Conservation (phyloP, 768 basidiomycete genomes). For the Mycena floridula region DNA sequence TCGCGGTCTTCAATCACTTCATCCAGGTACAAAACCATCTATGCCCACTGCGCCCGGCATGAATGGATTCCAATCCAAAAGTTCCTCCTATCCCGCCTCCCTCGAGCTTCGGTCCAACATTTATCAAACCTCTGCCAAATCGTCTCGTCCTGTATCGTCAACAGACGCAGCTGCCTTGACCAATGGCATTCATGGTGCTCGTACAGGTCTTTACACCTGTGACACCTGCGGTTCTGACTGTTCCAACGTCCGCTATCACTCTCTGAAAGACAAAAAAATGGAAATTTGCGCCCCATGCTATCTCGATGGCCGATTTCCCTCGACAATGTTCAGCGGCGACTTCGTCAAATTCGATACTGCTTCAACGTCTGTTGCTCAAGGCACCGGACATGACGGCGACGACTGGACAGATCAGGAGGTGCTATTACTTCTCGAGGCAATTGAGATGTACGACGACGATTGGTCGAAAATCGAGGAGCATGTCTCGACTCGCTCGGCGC, state of each 20-base stretch:
- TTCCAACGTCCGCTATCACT: slow-evolving; percentile 83
- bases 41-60: slow-evolving; percentile 35
- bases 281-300: slow-evolving; percentile 91
- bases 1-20: slow-evolving; percentile 90
- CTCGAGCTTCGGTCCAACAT: slow-evolving; percentile 85
- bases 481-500: slow-evolving; percentile 84
- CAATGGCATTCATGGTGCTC: slow-evolving; percentile 46
- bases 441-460: slow-evolving; percentile 98
- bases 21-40: slow-evolving; percentile 65
- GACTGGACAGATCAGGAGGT: slow-evolving; percentile 93
- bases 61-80: slow-evolving; percentile 38
- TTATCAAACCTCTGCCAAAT: slow-evolving; percentile 82
- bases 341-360: slow-evolving; percentile 78
- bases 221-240: slow-evolving; percentile 96
- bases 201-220: slow-evolving; percentile 57
- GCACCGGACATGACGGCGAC: slow-evolving; percentile 34
- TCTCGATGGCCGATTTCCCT: slow-evolving; percentile 94
- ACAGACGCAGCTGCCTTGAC: slow-evolving; percentile 63
- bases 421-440: slow-evolving; percentile 83
- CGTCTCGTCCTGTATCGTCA: slow-evolving; percentile 63
- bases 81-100: slow-evolving; percentile 49
- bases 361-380: slow-evolving; percentile 31
- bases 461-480: slow-evolving; percentile 93
- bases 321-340: slow-evolving; percentile 93
- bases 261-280: slow-evolving; percentile 86